These are phyloP conservation scores for Taiozyma onychis DNA, from an alignment of 1,139 yeast species.

Conservation along the genomic window DNA sequence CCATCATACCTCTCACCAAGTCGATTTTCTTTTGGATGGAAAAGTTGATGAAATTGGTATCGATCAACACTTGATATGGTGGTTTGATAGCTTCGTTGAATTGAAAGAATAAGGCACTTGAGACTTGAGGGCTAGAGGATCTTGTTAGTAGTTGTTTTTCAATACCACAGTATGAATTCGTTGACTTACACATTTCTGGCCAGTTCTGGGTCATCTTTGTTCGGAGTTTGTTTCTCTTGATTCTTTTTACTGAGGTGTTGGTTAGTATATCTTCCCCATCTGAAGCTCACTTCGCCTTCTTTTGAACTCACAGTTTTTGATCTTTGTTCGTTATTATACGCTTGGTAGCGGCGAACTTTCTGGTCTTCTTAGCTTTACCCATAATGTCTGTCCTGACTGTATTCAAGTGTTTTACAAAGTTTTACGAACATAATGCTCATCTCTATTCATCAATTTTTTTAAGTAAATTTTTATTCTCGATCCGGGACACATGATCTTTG, in stretches of 20 bases:
- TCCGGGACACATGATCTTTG: background rate
- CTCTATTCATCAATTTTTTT: background rate
- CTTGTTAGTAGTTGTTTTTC: too few species aligned
- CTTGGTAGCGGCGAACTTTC: constrained; percentile 93
- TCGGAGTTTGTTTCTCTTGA: constrained; percentile 28
- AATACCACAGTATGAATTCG: too few species aligned
- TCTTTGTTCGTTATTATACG: constrained; percentile 74
- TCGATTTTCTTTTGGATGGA: constrained; percentile 94
- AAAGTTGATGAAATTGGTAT: constrained; percentile 94
- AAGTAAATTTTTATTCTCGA: background rate
- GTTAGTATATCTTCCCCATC: constrained; percentile 1
- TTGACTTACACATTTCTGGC: constrained; percentile 52
- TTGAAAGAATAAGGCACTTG: constrained; percentile 92
- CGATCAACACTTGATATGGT: constrained; percentile 91
- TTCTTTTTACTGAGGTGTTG: constrained; percentile 29
- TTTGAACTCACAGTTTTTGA: constrained; percentile 43
- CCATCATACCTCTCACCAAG: constrained; percentile 93
- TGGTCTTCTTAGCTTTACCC: constrained; percentile 97
- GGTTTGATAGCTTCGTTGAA: constrained; percentile 92
- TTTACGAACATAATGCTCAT: background rate
- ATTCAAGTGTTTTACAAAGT: background rate
- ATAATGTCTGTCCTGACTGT: constrained; percentile 31
- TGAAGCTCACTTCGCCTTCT: background rate
- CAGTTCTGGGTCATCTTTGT: constrained; percentile 67
- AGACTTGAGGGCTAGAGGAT: constrained; percentile 67